Evolutionary conservation across 345 rosid genomes (phyloP).

Genomic region (Eutrema japonicum): DNA sequence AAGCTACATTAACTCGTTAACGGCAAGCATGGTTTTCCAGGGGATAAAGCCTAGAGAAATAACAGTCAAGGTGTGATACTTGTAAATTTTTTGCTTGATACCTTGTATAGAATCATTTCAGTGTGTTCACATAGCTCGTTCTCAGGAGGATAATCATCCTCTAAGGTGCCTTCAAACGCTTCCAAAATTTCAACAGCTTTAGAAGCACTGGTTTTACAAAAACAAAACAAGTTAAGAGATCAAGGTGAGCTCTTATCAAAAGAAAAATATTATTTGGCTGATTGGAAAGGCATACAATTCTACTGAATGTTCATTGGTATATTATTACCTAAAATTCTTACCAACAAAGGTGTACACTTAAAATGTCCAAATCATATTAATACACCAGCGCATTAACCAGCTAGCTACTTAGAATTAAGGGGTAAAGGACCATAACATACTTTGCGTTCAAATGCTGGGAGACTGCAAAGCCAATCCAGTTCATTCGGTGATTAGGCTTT

Average conservation of each 20-base stretch:
- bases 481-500: slow-evolving; percentile 99
- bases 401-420: neutral
- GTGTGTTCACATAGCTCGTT: slow-evolving; percentile 95
- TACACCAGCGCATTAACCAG: slow-evolving; percentile 14
- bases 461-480: slow-evolving; percentile 99
- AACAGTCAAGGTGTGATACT: slow-evolving; percentile 21
- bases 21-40: neutral
- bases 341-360: slow-evolving; percentile 4
- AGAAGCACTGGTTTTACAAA: slow-evolving; percentile 57
- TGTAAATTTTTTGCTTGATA: slow-evolving; percentile 36
- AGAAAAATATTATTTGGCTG: neutral
- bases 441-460: slow-evolving; percentile 89
- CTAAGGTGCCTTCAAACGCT: slow-evolving; percentile 98
- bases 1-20: slow-evolving; percentile 13
- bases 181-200: slow-evolving; percentile 98
- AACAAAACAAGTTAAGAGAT: neutral
- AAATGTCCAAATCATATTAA: slow-evolving; percentile 8
- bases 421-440: slow-evolving; percentile 53
- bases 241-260: slow-evolving; percentile 4
- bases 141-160: slow-evolving; percentile 98
- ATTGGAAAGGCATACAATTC: slow-evolving; percentile 13
- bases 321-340: slow-evolving; percentile 21
- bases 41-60: neutral
- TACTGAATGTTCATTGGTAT: slow-evolving; percentile 15
- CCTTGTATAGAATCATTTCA: slow-evolving; percentile 99